A percentile compares a stretch with the other conserved stretches of the same genome.
Conservation (phyloP, 2,329 filamentous ascomycete genomes). For the Diaporthe citriasiana region DNA sequence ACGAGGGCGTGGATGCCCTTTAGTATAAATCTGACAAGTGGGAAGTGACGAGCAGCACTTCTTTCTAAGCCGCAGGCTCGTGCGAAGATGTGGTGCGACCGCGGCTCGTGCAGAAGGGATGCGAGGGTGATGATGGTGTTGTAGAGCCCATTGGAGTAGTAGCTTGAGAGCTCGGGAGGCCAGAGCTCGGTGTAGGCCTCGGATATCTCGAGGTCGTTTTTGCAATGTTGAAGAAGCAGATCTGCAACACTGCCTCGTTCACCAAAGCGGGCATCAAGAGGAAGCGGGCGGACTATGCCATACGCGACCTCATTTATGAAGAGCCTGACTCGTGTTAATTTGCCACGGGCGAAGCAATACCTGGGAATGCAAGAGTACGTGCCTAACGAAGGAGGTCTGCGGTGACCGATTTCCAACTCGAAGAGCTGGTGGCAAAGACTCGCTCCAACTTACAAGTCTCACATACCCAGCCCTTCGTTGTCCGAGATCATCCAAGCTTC, state of each 20-base stretch:
- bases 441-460: background rate
- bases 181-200: background rate
- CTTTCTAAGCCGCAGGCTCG: constrained; percentile 3
- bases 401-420: background rate
- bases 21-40: background rate
- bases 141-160: constrained; percentile 12
- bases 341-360: background rate
- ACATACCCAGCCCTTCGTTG: constrained; percentile 7
- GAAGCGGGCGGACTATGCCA: constrained; percentile 8
- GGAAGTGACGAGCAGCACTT: background rate
- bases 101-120: constrained; percentile 13
- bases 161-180: background rate
- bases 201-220: constrained; percentile 11
- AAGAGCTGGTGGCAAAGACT: background rate
- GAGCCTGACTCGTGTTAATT: background rate
- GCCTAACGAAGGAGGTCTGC: constrained; percentile 8
- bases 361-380: background rate
- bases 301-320: constrained; percentile 26
- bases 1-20: constrained; percentile 9
- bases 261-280: constrained; percentile 3
- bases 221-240: constrained; percentile 17
- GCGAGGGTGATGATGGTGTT: background rate
- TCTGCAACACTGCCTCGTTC: background rate
- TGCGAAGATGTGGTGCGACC: constrained; percentile 1
- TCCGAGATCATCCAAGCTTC: background rate